Percentiles rank a stretch among this genome's conserved stretches.
phyloP scores from a whole-genome alignment of 1,139 yeast genomes.

The Pichia sp. region DNA sequence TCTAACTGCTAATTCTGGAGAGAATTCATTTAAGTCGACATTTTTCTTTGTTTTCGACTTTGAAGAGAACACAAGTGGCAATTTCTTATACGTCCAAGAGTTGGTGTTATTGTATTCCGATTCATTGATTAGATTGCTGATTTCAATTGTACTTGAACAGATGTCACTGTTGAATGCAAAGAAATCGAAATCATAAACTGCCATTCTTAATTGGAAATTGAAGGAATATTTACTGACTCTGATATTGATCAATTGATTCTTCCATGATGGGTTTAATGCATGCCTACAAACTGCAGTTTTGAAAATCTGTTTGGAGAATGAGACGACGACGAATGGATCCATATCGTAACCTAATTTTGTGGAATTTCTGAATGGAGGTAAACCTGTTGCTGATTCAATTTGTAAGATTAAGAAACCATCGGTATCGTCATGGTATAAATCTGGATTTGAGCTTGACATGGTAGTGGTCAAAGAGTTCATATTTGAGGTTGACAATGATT shows the following conservation, averaged over 20 bases:
- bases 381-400: slow-evolving; percentile 64
- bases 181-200: slow-evolving; percentile 80
- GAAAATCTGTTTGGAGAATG: slow-evolving; percentile 87
- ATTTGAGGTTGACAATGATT: background rate
- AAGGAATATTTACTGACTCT: slow-evolving; percentile 66
- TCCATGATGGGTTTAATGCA: slow-evolving; percentile 81
- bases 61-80: slow-evolving; percentile 46
- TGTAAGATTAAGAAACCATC: slow-evolving; percentile 70
- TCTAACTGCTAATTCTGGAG: slow-evolving; percentile 57
- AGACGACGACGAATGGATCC: slow-evolving; percentile 94
- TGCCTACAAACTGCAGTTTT: slow-evolving; percentile 87
- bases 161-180: slow-evolving; percentile 82
- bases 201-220: slow-evolving; percentile 53
- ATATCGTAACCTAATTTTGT: slow-evolving; percentile 81
- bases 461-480: background rate
- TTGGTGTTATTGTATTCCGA: slow-evolving; percentile 7
- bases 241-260: slow-evolving; percentile 55
- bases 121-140: slow-evolving; percentile 20
- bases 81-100: slow-evolving; percentile 18
- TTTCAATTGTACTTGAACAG: slow-evolving; percentile 53
- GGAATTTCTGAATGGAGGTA: slow-evolving; percentile 64
- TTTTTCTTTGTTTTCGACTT: slow-evolving; percentile 44
- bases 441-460: slow-evolving; percentile 7
- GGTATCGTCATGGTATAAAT: slow-evolving; percentile 19
- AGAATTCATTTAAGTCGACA: slow-evolving; percentile 33